phyloP scores from a whole-genome alignment of 805 yeast genomes.

The Danielozyma ontarioensis region DNA sequence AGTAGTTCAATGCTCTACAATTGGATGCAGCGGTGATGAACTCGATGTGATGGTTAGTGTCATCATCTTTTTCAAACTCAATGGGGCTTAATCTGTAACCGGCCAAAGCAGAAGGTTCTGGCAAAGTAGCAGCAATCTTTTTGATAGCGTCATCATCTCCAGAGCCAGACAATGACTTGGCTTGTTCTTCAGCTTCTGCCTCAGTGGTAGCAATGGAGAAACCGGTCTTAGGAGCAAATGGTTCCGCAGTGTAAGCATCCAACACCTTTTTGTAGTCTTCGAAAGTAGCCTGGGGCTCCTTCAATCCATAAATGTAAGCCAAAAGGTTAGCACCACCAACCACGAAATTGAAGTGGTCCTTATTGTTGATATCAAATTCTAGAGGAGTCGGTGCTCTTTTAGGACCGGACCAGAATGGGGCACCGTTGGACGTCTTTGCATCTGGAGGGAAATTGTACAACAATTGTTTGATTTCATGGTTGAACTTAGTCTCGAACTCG shows the following conservation, averaged over 20 bases:
- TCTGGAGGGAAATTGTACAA: constrained; percentile 93
- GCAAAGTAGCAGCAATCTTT: constrained; percentile 69
- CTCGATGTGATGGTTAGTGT: constrained; percentile 92
- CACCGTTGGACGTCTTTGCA: constrained; percentile 84
- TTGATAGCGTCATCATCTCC: constrained; percentile 62
- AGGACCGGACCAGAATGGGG: constrained; percentile 97
- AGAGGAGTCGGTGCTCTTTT: constrained; percentile 94
- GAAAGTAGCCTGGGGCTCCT: constrained; percentile 57
- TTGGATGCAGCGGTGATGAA: constrained; percentile 95
- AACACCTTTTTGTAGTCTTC: constrained; percentile 54
- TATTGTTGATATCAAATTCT: constrained; percentile 65
- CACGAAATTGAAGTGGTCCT: constrained; percentile 76
- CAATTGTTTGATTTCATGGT: constrained; percentile 83
- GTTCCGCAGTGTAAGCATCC: constrained; percentile 34
- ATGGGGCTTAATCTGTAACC: constrained; percentile 86
- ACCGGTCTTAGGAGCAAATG: constrained; percentile 71
- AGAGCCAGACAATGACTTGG: constrained; percentile 30
- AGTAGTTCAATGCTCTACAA: constrained; percentile 88
- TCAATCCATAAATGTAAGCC: constrained; percentile 86
- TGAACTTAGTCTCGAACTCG: constrained; percentile 81
- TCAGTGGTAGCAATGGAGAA: constrained; percentile 80
- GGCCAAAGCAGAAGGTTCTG: constrained; percentile 82
- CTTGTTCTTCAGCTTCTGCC: constrained; percentile 84
- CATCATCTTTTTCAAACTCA: constrained; percentile 98
- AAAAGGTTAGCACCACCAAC: constrained; percentile 87